These are phyloP conservation scores for Aspergillus puulaauensis DNA, from an alignment of 2,329 filamentous ascomycete species.

Conservation along the genomic window DNA sequence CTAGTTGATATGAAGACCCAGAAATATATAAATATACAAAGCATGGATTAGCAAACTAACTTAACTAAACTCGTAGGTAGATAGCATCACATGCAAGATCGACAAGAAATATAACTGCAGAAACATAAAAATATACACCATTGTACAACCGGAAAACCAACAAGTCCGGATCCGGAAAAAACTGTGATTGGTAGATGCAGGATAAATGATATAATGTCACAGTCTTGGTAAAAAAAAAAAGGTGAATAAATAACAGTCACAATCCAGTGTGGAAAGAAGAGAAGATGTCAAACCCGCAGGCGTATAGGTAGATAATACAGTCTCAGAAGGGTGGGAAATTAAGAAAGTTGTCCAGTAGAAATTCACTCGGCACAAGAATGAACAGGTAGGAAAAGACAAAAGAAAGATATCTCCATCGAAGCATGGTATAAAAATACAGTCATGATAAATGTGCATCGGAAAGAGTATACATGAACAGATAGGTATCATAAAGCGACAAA, in stretches of 20 bases:
- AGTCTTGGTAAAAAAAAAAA: not conserved
- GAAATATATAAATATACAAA: too few species aligned
- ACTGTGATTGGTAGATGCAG: not conserved
- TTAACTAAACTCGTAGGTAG: too few species aligned
- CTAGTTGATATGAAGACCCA: too few species aligned
- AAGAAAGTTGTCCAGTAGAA: not conserved
- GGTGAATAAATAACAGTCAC: not conserved
- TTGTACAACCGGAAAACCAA: not conserved
- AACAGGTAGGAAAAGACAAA: not conserved
- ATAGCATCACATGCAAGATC: too few species aligned
- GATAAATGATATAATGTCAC: not conserved
- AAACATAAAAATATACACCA: not conserved
- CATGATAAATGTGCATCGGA: not conserved
- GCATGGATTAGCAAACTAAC: too few species aligned
- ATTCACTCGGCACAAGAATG: not conserved
- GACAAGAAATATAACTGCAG: too few species aligned
- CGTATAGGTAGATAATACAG: not conserved
- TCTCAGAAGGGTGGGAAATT: not conserved
- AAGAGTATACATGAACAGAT: not conserved
- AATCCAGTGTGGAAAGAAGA: not conserved
- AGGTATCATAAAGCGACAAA: not conserved
- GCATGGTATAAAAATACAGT: not conserved
- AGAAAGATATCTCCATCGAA: not conserved
- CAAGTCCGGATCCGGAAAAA: not conserved
- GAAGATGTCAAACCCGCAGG: constrained; percentile 2